Evolutionary conservation across 805 yeast species (phyloP).

Genomic region (Wickerhamiella alocasiicola): DNA sequence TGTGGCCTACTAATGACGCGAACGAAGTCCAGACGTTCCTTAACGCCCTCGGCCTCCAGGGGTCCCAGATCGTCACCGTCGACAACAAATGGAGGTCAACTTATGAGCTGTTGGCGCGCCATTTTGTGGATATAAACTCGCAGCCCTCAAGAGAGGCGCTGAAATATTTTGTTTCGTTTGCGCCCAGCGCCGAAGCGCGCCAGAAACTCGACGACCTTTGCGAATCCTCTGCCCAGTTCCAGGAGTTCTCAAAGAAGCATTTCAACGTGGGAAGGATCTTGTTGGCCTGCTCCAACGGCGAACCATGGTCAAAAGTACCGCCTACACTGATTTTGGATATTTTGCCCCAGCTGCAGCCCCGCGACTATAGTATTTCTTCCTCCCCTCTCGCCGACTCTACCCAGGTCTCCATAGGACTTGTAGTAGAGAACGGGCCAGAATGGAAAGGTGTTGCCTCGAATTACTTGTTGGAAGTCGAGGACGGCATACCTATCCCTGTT

Average conservation of each 20-base stretch:
- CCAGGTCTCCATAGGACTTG: conserved; percentile 60
- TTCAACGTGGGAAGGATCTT: conserved; percentile 57
- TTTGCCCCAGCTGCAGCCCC: conserved; percentile 58
- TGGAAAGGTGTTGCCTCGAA: conserved; percentile 20
- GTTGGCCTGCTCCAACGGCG: conserved; percentile 41
- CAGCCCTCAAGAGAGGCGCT: conserved; percentile 66
- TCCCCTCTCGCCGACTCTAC: conserved; percentile 58
- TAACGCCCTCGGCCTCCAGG: conserved; percentile 39
- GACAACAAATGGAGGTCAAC: conserved; percentile 58
- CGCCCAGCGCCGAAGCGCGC: conserved; percentile 43
- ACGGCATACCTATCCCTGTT: conserved; percentile 38
- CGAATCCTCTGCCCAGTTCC: conserved; percentile 35
- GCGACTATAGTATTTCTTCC: conserved; percentile 77
- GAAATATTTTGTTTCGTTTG: conserved; percentile 51
- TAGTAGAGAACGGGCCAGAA: conserved; percentile 40
- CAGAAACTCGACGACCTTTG: not conserved
- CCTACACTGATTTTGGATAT: conserved; percentile 60
- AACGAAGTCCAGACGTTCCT: conserved; percentile 46
- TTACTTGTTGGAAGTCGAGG: conserved; percentile 7
- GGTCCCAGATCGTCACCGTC: conserved; percentile 35
- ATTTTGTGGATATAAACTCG: conserved; percentile 68
- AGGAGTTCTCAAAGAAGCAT: conserved; percentile 40
- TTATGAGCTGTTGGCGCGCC: conserved; percentile 55
- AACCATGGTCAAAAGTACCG: conserved; percentile 53
- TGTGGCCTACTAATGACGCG: conserved; percentile 70